phyloP scores from a whole-genome alignment of 495 filamentous ascomycete genomes.

The Podospora anserina region DNA sequence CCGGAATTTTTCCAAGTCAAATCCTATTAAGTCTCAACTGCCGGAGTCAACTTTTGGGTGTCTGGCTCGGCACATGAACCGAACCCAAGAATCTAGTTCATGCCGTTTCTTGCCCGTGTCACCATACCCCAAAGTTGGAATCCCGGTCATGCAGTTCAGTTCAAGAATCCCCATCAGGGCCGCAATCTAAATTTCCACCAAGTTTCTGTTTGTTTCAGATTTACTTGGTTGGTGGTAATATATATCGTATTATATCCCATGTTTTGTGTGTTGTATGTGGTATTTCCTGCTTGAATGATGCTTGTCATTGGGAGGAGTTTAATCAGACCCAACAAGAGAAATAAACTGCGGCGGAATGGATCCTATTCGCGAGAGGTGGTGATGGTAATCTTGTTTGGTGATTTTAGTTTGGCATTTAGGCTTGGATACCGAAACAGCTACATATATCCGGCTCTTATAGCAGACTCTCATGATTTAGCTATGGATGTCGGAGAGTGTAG shows the following conservation, averaged over 20 bases:
- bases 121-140: neutral
- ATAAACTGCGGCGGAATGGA: neutral
- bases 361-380: neutral
- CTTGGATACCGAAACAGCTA: neutral
- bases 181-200: neutral
- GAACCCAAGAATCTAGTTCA: neutral
- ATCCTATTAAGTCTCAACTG: neutral
- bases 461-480: neutral
- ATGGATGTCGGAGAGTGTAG: neutral
- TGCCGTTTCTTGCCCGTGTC: neutral
- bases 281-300: neutral
- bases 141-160: neutral
- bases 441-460: neutral
- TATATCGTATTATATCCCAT: neutral
- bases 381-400: neutral
- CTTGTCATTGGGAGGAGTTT: neutral
- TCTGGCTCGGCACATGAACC: neutral
- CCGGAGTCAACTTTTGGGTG: neutral
- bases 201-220: neutral
- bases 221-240: neutral
- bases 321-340: neutral
- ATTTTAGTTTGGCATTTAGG: neutral
- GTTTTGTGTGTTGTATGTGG: neutral
- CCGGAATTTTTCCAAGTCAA: neutral
- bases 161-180: neutral